Base-by-base conservation (phyloP, 805 yeast genomes). In the Yarrowia bubula region DNA sequence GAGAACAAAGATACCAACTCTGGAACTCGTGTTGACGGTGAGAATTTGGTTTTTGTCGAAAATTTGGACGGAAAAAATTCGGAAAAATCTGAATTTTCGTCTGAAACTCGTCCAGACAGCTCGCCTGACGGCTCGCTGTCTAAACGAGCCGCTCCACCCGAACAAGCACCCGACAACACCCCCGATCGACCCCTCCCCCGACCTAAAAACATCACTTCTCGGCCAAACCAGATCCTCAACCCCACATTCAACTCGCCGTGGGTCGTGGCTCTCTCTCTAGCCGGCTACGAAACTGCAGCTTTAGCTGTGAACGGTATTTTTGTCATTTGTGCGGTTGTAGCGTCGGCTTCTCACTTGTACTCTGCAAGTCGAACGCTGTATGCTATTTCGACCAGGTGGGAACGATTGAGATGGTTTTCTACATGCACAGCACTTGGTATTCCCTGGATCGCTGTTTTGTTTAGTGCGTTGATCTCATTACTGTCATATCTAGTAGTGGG, bases 371-470 rank as follows among this genome's bases (percentile, higher is more conserved):
- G 89, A 69, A 82, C 87, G 1, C 70, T 85, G 9, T 85, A 85
- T 68, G 80, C 84, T 9, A 75, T 85, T 75, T 76, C 87, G 0
- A 74, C 80, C 17, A 84, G 83, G 68, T 82, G 84, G 7, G 79
- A 85, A 70, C 88, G 88, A 1, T 93, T 95, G 18, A 76, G 76
- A 37, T 72, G 83, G 43, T 85, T 90, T 70, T 79, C 85, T 6
- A 72, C 77, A 22, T 88, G 95, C 74, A 83, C 84, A 60, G 77
- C 80, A 28, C 75, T 75, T 31, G 96, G 96, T 4, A 89, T 88
- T 13, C 96, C 96, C 0, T 86, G 86, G 72, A 78, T 79, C 66
- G 83, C 93, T 13, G 92, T 90, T 1, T 68, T 88, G 38, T 82
- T 86, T 66, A 81, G 92, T 0, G 86, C 86, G 1, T 57, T 79